Evolutionary conservation across 148 eudicot genomes (phyloP).

Genomic region (Dianthus caryophyllus): DNA sequence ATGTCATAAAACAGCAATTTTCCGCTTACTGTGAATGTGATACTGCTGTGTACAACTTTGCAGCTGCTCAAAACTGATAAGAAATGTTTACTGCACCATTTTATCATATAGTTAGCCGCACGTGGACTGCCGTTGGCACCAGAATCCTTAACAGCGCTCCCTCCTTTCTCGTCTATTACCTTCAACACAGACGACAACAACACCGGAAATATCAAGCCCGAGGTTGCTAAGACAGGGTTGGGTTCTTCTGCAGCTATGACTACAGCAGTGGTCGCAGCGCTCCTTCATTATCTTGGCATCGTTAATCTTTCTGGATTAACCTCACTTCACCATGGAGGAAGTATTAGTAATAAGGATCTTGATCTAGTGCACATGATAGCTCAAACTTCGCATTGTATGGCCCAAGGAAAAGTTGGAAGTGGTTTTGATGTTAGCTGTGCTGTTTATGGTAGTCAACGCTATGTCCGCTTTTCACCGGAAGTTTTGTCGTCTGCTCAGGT

Average conservation of each 20-base stretch:
- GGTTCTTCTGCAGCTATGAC: slow-evolving; percentile 99
- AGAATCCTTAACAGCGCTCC: slow-evolving; percentile 74
- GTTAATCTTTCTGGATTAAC: slow-evolving; percentile 52
- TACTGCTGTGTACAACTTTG: neutral
- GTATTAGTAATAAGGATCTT: slow-evolving; percentile 35
- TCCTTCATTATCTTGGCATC: slow-evolving; percentile 87
- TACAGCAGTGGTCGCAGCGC: slow-evolving; percentile 92
- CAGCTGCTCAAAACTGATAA: neutral
- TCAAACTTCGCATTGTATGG: slow-evolving; percentile 90
- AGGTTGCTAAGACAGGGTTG: slow-evolving; percentile 97
- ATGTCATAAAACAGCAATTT: neutral
- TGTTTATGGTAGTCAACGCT: slow-evolving; percentile 97
- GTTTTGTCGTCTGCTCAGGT: slow-evolving; percentile 96
- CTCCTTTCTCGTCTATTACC: slow-evolving; percentile 79
- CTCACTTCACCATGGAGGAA: slow-evolving; percentile 29
- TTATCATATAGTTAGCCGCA: slow-evolving; percentile 69
- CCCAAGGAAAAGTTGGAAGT: slow-evolving; percentile 99
- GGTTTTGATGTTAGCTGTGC: slow-evolving; percentile 99
- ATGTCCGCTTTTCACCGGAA: slow-evolving; percentile 95
- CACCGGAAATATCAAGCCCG: slow-evolving; percentile 65
- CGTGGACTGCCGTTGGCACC: slow-evolving; percentile 75
- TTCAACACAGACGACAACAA: slow-evolving; percentile 58
- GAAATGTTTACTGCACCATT: neutral
- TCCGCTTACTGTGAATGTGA: neutral
- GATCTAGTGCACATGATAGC: slow-evolving; percentile 69